A percentile compares a stretch with the other conserved stretches of the same genome.
These are phyloP conservation scores for Taphrina flavorubra DNA, from an alignment of 1,139 yeast genomes.

Conservation along the genomic window DNA sequence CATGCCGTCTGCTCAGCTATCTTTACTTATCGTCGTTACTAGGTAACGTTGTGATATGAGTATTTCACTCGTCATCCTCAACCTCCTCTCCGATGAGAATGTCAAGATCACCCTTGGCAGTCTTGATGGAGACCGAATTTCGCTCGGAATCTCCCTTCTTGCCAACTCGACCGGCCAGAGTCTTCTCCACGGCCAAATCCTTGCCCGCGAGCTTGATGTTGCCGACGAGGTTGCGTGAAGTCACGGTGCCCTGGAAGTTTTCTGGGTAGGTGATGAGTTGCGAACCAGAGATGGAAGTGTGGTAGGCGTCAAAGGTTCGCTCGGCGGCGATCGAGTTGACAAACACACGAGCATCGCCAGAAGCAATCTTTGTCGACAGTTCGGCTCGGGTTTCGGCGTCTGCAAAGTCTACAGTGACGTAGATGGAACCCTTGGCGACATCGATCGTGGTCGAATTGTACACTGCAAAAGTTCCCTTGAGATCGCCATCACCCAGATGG, in stretches of 20 bases:
- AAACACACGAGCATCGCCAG: conserved; percentile 37
- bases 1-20: no score
- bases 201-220: conserved; percentile 37
- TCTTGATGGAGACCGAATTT: conserved; percentile 33
- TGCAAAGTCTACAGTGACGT: conserved; percentile 20
- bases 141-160: conserved; percentile 34
- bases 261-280: conserved; percentile 34
- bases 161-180: conserved; percentile 35
- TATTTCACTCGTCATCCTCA: background rate
- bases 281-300: conserved; percentile 34
- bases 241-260: conserved; percentile 38
- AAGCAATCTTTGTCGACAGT: conserved; percentile 37
- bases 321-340: conserved; percentile 33
- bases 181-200: conserved; percentile 30
- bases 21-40: background rate
- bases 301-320: conserved; percentile 23
- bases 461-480: conserved; percentile 33
- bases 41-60: background rate
- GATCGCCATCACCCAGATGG: conserved; percentile 30
- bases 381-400: conserved; percentile 18
- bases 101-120: conserved; percentile 39
- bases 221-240: conserved; percentile 37
- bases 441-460: conserved; percentile 39
- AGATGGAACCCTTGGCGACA: conserved; percentile 37
- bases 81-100: conserved; percentile 33